A percentile compares a stretch with the other conserved stretches of the same genome.
Conservation (phyloP, 2,329 filamentous ascomycete species). For the Colletotrichum paranaense region DNA sequence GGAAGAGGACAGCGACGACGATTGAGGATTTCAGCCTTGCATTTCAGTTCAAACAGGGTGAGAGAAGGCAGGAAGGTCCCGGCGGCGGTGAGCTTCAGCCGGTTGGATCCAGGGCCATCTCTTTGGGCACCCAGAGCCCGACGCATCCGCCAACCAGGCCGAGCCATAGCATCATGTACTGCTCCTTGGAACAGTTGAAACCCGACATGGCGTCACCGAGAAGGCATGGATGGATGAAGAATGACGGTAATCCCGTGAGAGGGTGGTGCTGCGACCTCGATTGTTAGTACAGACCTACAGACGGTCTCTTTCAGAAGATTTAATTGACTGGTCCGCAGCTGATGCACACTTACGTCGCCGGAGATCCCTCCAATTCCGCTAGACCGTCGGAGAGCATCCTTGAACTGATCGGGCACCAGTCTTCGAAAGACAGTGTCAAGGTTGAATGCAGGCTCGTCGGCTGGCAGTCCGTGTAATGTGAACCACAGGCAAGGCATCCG, state of each 20-base stretch:
- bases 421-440: conserved; percentile 78
- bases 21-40: conserved; percentile 52
- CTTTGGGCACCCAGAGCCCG: conserved; percentile 80
- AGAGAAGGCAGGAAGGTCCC: conserved; percentile 9
- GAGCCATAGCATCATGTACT: conserved; percentile 90
- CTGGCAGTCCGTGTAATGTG: conserved; percentile 68
- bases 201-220: conserved; percentile 82
- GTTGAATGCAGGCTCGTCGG: conserved; percentile 66
- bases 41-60: conserved; percentile 10
- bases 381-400: conserved; percentile 66
- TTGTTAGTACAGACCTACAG: conserved; percentile 39
- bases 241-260: conserved; percentile 78
- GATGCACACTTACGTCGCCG: conserved; percentile 72
- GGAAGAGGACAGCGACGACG: conserved; percentile 80
- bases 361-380: conserved; percentile 80
- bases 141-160: conserved; percentile 87
- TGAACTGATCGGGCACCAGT: conserved; percentile 76
- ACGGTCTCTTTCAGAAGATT: conserved; percentile 40
- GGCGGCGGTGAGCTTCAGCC: conserved; percentile 17
- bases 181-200: conserved; percentile 69
- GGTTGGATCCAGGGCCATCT: conserved; percentile 62
- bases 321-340: conserved; percentile 46
- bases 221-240: conserved; percentile 94
- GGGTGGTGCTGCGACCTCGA: conserved; percentile 78
- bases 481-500: conserved; percentile 83